Evolutionary conservation across 331 rosid species (phyloP).

Genomic region (Pyrus hybrid): DNA sequence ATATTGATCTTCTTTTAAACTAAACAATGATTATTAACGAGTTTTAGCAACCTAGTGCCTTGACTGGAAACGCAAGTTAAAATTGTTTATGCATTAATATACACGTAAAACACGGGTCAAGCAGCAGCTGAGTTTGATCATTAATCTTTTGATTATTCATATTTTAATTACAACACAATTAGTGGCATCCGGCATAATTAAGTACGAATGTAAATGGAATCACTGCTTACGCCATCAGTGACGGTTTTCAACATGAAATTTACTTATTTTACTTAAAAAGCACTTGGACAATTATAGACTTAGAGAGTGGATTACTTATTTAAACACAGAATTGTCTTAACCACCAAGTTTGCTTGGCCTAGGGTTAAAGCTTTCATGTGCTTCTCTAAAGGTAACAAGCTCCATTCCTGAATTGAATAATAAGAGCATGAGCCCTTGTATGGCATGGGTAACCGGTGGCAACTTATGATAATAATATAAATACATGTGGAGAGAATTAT

Average conservation of each 20-base stretch:
- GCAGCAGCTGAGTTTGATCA: constrained; percentile 2
- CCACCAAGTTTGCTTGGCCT: neutral
- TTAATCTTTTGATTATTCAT: too few species aligned
- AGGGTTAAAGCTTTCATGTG: neutral
- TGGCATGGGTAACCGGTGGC: too few species aligned
- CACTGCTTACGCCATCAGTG: constrained; percentile 13
- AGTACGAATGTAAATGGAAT: neutral
- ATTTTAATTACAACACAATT: neutral
- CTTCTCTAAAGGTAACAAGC: neutral
- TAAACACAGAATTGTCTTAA: neutral
- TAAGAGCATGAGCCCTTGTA: too few species aligned
- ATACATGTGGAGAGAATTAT: too few species aligned
- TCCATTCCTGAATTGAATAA: neutral
- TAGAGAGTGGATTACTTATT: neutral
- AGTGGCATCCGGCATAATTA: neutral
- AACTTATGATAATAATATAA: too few species aligned
- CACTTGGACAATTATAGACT: neutral
- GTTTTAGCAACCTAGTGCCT: constrained; percentile 11
- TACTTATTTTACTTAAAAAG: neutral
- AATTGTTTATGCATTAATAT: neutral
- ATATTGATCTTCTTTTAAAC: too few species aligned
- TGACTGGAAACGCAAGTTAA: constrained; percentile 14
- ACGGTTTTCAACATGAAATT: neutral
- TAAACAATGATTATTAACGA: too few species aligned
- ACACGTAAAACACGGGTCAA: constrained; percentile 22